Conservation (phyloP, 306 rosid species). For the Canavalia ensiformis region DNA sequence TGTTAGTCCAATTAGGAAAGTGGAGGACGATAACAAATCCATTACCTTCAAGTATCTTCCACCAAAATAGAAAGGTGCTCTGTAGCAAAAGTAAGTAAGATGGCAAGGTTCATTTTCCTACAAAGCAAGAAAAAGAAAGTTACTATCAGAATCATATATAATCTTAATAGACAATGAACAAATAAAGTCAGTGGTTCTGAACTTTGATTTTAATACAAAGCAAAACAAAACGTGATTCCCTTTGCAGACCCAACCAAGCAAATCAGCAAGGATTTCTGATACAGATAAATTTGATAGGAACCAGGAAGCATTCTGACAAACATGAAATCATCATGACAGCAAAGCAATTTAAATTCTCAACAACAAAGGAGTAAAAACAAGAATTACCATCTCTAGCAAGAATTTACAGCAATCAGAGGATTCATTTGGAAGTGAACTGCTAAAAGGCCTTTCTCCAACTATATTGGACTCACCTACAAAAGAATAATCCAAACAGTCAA, state of each 20-base stretch:
- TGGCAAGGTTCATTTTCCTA: slow-evolving; percentile 74
- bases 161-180: slow-evolving; percentile 39
- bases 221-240: slow-evolving; percentile 26
- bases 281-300: slow-evolving; percentile 35
- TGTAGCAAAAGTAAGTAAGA: slow-evolving; percentile 59
- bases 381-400: slow-evolving; percentile 57
- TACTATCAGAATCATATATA: slow-evolving; percentile 41
- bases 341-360: slow-evolving; percentile 28
- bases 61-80: slow-evolving; percentile 74
- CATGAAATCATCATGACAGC: slow-evolving; percentile 29
- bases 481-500: slow-evolving; percentile 47
- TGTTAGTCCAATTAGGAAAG: slow-evolving; percentile 18
- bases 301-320: slow-evolving; percentile 37
- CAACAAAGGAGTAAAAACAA: slow-evolving; percentile 10
- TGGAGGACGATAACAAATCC: slow-evolving; percentile 36
- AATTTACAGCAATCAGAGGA: slow-evolving; percentile 51
- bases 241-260: background rate
- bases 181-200: slow-evolving; percentile 5
- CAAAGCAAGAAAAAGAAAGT: slow-evolving; percentile 34
- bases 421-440: slow-evolving; percentile 53
- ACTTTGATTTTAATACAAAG: slow-evolving; percentile 16
- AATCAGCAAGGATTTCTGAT: slow-evolving; percentile 31
- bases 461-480: slow-evolving; percentile 48
- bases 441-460: slow-evolving; percentile 49
- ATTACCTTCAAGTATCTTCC: slow-evolving; percentile 92